Evolutionary conservation across 2,329 filamentous ascomycete species (phyloP).

Genomic region (Arthrobotrys megalospora): DNA sequence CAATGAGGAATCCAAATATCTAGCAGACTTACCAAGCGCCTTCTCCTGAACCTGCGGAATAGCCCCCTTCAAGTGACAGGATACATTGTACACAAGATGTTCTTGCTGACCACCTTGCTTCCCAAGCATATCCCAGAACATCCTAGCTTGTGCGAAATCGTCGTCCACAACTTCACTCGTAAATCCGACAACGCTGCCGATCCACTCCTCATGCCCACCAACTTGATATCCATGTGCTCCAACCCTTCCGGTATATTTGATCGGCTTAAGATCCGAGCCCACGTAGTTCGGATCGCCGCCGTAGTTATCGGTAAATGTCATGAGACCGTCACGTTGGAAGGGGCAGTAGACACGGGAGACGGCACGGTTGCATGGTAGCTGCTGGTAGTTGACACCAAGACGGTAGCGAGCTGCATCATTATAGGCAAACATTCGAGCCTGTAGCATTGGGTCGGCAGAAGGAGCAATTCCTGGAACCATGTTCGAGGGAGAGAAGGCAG

Average conservation of each 20-base stretch:
- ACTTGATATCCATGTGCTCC: conserved; percentile 50
- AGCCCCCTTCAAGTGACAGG: conserved; percentile 73
- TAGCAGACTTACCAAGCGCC: conserved; percentile 75
- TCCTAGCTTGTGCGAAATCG: conserved; percentile 71
- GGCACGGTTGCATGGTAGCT: conserved; percentile 74
- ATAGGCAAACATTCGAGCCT: conserved; percentile 75
- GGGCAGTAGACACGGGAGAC: conserved; percentile 65
- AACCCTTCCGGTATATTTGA: conserved; percentile 60
- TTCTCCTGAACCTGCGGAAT: conserved; percentile 72
- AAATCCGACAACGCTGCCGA: conserved; percentile 64
- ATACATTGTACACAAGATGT: conserved; percentile 75
- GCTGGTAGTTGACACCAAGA: conserved; percentile 76
- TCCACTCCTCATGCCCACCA: conserved; percentile 65
- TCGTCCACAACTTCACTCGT: conserved; percentile 68
- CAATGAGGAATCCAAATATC: conserved; percentile 44
- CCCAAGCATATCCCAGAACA: conserved; percentile 71
- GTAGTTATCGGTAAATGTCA: conserved; percentile 68
- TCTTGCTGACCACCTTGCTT: conserved; percentile 73
- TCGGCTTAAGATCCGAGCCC: conserved; percentile 65
- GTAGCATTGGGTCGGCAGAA: conserved; percentile 76
- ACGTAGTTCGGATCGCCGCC: conserved; percentile 69
- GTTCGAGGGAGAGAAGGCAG: conserved; percentile 76
- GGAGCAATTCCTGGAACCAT: conserved; percentile 77
- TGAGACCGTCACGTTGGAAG: conserved; percentile 68
- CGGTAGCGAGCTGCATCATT: conserved; percentile 77